Evolutionary conservation across 2,329 filamentous ascomycete species (phyloP).

Genomic region (Claviceps purpurea): DNA sequence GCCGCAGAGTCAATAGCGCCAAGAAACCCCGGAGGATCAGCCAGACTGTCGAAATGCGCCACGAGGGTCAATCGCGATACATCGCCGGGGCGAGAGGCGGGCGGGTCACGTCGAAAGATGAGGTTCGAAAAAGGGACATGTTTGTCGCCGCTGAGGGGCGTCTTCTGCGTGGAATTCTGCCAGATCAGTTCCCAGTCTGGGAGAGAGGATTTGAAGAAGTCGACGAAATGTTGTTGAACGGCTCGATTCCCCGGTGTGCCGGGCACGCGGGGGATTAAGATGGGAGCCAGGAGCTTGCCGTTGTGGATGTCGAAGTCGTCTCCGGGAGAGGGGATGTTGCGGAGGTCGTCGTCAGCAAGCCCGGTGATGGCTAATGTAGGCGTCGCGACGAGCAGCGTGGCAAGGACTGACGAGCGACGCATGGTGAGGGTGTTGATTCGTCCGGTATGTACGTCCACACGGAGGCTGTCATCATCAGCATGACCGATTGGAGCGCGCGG

Average conservation of each 20-base stretch:
- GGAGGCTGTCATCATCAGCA: no score
- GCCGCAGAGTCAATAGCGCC: conserved; percentile 89
- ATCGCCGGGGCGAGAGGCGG: conserved; percentile 61
- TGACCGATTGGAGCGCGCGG: no score
- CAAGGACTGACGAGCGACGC: not conserved
- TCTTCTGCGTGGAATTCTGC: conserved; percentile 82
- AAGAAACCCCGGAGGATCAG: conserved; percentile 71
- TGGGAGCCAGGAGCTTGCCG: conserved; percentile 68
- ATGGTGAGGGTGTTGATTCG: not conserved
- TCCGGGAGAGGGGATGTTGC: conserved; percentile 56
- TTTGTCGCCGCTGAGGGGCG: conserved; percentile 57
- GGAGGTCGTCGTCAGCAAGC: conserved; percentile 64
- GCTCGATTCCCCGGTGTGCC: conserved; percentile 63
- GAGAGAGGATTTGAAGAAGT: conserved; percentile 64
- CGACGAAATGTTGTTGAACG: conserved; percentile 68
- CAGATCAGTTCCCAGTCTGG: conserved; percentile 69
- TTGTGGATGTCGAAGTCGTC: conserved; percentile 65
- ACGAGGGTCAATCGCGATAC: conserved; percentile 73
- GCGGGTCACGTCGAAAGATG: conserved; percentile 77
- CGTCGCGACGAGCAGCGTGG: conserved; percentile 1
- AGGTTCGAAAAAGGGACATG: conserved; percentile 78
- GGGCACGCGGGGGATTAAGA: conserved; percentile 77
- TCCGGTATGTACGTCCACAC: no score
- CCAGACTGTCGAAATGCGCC: conserved; percentile 86
- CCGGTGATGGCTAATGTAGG: conserved; percentile 27